phyloP scores from a whole-genome alignment of 163 green algal species.

The Chlorella variabilis region DNA sequence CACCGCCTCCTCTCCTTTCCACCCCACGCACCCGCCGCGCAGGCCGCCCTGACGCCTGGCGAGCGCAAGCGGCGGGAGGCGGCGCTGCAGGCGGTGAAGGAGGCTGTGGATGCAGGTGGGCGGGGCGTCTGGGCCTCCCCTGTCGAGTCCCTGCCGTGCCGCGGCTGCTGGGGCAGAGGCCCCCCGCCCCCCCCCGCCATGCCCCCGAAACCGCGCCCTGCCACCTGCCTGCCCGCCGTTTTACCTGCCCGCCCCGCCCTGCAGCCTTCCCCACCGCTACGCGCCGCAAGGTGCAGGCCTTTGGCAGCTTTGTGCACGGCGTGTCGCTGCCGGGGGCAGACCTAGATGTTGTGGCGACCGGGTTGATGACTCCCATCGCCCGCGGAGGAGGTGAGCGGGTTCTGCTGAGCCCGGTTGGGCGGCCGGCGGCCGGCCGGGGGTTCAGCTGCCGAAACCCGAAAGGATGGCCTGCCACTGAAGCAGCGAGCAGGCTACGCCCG shows the following conservation, averaged over 20 bases:
- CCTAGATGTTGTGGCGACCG: constrained; percentile 31
- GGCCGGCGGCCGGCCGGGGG: no score
- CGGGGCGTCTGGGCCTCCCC: no score
- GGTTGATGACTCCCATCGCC: constrained; percentile 29
- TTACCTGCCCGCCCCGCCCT: neutral
- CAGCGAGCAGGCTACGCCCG: no score
- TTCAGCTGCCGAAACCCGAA: no score
- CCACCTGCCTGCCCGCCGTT: neutral
- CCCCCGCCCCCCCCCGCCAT: neutral
- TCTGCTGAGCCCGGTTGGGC: no score
- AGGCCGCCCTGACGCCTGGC: neutral
- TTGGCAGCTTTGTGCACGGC: constrained; percentile 26
- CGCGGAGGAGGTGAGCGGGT: constrained; percentile 1
- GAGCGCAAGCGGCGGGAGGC: constrained; percentile 11
- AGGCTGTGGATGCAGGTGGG: neutral
- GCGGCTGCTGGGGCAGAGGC: neutral
- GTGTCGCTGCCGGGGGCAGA: constrained; percentile 20
- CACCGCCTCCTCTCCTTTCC: no score
- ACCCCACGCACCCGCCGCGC: no score
- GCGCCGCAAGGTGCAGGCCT: neutral
- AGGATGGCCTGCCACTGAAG: no score
- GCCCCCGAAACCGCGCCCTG: neutral
- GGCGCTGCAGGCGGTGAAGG: constrained; percentile 6
- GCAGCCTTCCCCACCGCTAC: constrained; percentile 25
- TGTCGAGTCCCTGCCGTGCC: no score